A percentile compares a stretch with the other conserved stretches of the same genome.
These are phyloP conservation scores for Lipomyces oligophaga DNA, from an alignment of 805 yeast genomes.

Conservation along the genomic window DNA sequence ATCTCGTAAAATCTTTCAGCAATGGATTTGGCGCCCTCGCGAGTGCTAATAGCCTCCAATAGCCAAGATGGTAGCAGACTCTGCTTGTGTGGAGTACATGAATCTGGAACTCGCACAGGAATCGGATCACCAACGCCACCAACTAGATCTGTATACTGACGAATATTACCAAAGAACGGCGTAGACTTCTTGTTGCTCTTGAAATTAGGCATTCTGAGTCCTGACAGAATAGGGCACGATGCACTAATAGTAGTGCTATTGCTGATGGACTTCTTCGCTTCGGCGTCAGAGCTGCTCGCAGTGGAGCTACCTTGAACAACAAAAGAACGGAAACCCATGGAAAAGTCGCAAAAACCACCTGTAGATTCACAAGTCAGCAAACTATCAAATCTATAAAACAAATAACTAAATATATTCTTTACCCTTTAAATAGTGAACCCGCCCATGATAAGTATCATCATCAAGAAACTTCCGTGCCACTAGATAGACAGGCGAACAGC, in stretches of 20 bases:
- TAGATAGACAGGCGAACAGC: constrained; percentile 14
- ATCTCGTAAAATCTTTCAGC: constrained; percentile 58
- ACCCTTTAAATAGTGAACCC: constrained; percentile 33
- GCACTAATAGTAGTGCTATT: no score
- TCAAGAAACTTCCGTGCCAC: constrained; percentile 26
- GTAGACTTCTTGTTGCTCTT: constrained; percentile 29
- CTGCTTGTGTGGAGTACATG: constrained; percentile 14
- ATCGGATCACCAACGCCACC: constrained; percentile 34
- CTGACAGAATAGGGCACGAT: constrained; percentile 34
- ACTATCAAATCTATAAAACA: not conserved
- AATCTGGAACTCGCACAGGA: constrained; percentile 30
- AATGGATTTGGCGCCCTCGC: constrained; percentile 41
- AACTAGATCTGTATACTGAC: constrained; percentile 32
- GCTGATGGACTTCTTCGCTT: no score
- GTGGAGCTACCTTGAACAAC: constrained; percentile 5
- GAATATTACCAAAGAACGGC: constrained; percentile 34
- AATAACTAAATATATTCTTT: no score
- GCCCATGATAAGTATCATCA: constrained; percentile 22
- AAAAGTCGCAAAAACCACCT: constrained; percentile 22
- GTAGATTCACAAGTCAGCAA: not conserved
- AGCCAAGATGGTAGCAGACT: constrained; percentile 56
- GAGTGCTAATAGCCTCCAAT: constrained; percentile 37
- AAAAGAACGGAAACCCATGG: constrained; percentile 1
- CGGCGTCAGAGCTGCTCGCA: no score
- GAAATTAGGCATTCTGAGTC: constrained; percentile 31